Base-by-base conservation (phyloP, 1,284 basidiomycete species). In the Somion occarium region DNA sequence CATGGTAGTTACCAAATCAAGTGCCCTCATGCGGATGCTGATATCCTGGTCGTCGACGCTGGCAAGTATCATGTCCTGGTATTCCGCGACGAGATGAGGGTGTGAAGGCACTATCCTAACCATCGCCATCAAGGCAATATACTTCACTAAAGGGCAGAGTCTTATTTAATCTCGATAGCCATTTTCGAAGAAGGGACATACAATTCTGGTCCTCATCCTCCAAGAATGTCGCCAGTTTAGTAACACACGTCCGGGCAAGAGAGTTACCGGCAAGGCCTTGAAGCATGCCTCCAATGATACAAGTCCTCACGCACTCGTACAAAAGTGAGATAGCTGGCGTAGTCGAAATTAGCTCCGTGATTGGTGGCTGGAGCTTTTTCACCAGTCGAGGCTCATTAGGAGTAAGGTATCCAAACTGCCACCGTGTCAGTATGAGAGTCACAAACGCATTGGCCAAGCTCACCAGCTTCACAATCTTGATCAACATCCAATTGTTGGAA, bases 401-500 rank as follows among this genome's bases (percentile, higher is more conserved):
- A 0, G 91, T 91, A 23, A 98, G 71, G 24, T 87, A 83, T 19
- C 94, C 93, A 70, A 98, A 97, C 94, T 97, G 19, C 24, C 19
- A 26, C 22, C 43, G 11, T 30, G 47, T 51, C 20, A 44, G 49
- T 30, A 38, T 49, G 42, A 44, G n/a, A 26, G 39, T 38, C 46
- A 44, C 43, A 53, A 46, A 51, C 45, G 18, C 45, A 48, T 49
- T 27, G 25, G 51, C 37, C 49, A 37, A 48, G 65, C 81, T 64
- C 64, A 93, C 93, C 63, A 97, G 73, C 71, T 99, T 99, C 67
- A 99, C 88, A 46, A 98, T 89, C 74, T 99, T 99, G 72, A 99
- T 99, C 52, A 99, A 76, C 91, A 98, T 96, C 97, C 97, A 99
- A 64, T 99, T 99, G 69, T 99, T 99, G 24, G 88, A 90, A 25